Evolutionary conservation across 805 yeast genomes (phyloP).

Genomic region (Starmerella floricola): DNA sequence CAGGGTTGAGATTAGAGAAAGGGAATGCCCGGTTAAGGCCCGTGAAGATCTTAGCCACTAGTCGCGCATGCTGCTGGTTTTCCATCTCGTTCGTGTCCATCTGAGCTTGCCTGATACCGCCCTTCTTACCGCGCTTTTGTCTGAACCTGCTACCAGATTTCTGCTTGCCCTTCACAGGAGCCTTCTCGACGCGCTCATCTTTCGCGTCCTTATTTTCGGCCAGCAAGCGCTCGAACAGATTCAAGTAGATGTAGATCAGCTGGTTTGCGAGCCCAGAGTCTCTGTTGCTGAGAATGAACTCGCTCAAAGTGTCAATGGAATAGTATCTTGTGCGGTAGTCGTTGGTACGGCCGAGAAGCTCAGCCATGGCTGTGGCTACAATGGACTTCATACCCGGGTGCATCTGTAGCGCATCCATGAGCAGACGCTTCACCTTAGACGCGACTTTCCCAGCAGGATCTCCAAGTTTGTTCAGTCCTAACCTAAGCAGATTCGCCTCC

Average conservation of each 20-base stretch:
- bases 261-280: slow-evolving; percentile 76
- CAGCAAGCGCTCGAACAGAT: slow-evolving; percentile 71
- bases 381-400: slow-evolving; percentile 94
- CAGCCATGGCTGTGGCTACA: slow-evolving; percentile 66
- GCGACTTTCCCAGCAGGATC: slow-evolving; percentile 84
- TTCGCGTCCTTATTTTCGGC: slow-evolving; percentile 39
- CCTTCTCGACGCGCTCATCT: slow-evolving; percentile 28
- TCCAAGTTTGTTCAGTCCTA: slow-evolving; percentile 90
- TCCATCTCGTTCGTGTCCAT: slow-evolving; percentile 26
- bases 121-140: slow-evolving; percentile 70
- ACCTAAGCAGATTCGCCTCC: slow-evolving; percentile 75
- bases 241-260: slow-evolving; percentile 72
- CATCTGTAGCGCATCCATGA: slow-evolving; percentile 69
- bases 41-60: slow-evolving; percentile 81
- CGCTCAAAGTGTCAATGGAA: slow-evolving; percentile 77
- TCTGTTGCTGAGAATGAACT: slow-evolving; percentile 69
- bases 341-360: slow-evolving; percentile 53
- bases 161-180: slow-evolving; percentile 15
- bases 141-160: slow-evolving; percentile 45
- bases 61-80: slow-evolving; percentile 68
- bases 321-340: slow-evolving; percentile 86
- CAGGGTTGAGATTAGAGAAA: slow-evolving; percentile 59
- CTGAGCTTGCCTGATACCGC: slow-evolving; percentile 37
- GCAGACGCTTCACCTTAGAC: slow-evolving; percentile 71
- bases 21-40: slow-evolving; percentile 96